These are phyloP conservation scores for Filosporella fistucella DNA, from an alignment of 495 filamentous ascomycete species.

Conservation along the genomic window DNA sequence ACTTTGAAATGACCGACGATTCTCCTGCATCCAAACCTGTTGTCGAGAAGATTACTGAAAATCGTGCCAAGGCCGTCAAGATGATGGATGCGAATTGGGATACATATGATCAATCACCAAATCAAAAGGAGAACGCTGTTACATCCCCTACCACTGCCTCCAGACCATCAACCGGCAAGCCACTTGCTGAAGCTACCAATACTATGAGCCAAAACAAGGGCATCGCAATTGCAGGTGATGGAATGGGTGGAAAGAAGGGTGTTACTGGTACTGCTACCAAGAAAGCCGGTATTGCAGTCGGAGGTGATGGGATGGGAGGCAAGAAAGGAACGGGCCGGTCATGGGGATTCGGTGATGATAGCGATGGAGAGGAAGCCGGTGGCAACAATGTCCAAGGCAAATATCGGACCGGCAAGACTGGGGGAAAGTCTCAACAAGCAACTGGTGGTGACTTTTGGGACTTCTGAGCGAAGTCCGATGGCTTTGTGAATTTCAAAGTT, in stretches of 20 bases:
- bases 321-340: slow-evolving; percentile 52
- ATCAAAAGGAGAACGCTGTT: slow-evolving; percentile 38
- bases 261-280: slow-evolving; percentile 4
- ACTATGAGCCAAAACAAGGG: slow-evolving; percentile 26
- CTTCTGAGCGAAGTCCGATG: slow-evolving; percentile 22
- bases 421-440: slow-evolving; percentile 13
- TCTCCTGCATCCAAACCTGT: slow-evolving; percentile 38
- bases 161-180: slow-evolving; percentile 16
- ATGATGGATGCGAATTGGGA: slow-evolving; percentile 67
- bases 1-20: slow-evolving; percentile 66
- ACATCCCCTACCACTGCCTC: slow-evolving; percentile 17
- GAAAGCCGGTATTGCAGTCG: slow-evolving; percentile 49
- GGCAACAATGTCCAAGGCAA: slow-evolving; percentile 12
- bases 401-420: slow-evolving; percentile 17
- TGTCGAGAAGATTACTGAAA: slow-evolving; percentile 32
- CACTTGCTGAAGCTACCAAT: slow-evolving; percentile 27
- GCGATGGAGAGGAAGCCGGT: slow-evolving; percentile 33
- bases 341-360: slow-evolving; percentile 59
- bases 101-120: slow-evolving; percentile 57
- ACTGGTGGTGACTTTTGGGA: slow-evolving; percentile 22
- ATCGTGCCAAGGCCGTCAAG: slow-evolving; percentile 56
- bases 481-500: too few relatives aligned
- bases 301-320: slow-evolving; percentile 73
- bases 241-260: slow-evolving; percentile 69
- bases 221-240: slow-evolving; percentile 62